A percentile compares a stretch with the other conserved stretches of the same genome.
Evolutionary conservation across 2,329 filamentous ascomycete species (phyloP).

Genomic region (Cladorrhinum sp.): DNA sequence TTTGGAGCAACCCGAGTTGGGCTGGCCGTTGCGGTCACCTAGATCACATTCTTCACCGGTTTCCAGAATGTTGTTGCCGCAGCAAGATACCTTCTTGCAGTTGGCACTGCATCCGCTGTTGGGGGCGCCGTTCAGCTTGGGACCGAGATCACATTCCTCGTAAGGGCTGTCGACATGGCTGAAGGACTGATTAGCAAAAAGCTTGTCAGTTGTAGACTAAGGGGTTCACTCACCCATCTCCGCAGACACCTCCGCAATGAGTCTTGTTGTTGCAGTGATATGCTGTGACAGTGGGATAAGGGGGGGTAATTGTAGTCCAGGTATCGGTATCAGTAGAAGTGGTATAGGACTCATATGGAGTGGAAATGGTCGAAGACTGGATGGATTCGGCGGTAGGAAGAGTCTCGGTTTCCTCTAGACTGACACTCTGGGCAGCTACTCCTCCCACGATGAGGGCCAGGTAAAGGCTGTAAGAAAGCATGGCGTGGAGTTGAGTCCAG

Average conservation of each 20-base stretch:
- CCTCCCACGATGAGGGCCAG: constrained; percentile 16
- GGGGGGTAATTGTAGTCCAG: not conserved
- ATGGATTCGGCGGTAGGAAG: no score
- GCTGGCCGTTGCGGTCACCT: constrained; percentile 9
- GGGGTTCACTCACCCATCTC: constrained; percentile 15
- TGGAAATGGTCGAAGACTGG: not conserved
- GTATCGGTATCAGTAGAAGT: not conserved
- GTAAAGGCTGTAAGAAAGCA: constrained; percentile 13
- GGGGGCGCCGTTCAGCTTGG: constrained; percentile 16
- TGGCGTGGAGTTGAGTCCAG: not conserved
- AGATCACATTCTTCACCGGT: constrained; percentile 11
- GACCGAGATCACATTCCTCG: constrained; percentile 20
- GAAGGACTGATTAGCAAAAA: not conserved
- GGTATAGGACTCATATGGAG: not conserved
- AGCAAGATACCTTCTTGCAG: constrained; percentile 10
- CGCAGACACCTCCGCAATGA: constrained; percentile 17
- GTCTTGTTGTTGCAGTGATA: not conserved
- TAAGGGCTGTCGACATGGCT: constrained; percentile 16
- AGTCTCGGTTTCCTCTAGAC: not conserved
- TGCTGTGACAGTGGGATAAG: not conserved
- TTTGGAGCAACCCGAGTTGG: constrained; percentile 5
- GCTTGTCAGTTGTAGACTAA: not conserved
- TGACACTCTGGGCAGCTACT: not conserved
- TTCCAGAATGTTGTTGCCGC: constrained; percentile 10
- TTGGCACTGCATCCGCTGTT: constrained; percentile 8